phyloP scores from a whole-genome alignment of 805 yeast species.

The Candida nitratophila region DNA sequence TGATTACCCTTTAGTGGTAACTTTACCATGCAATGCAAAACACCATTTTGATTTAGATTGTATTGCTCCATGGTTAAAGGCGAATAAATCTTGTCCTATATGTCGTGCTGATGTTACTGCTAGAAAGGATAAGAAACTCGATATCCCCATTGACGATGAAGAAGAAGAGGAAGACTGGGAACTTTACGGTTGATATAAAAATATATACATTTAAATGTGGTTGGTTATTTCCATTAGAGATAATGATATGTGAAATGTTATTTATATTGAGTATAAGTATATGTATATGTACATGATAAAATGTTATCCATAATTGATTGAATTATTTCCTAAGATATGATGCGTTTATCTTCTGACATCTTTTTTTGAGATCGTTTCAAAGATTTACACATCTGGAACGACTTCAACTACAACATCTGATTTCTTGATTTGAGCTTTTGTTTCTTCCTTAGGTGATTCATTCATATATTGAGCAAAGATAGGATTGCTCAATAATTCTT shows the following conservation, averaged over 20 bases:
- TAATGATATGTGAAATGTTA: no score
- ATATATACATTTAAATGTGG: not conserved
- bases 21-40: constrained; percentile 55
- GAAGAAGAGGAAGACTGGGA: constrained; percentile 73
- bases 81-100: constrained; percentile 74
- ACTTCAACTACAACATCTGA: not conserved
- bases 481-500: constrained; percentile 65
- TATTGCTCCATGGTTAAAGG: constrained; percentile 80
- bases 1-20: constrained; percentile 71
- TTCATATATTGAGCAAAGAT: constrained; percentile 53
- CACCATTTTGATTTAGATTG: constrained; percentile 89
- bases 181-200: constrained; percentile 67
- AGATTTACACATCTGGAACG: no score
- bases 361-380: no score
- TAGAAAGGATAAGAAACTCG: constrained; percentile 31
- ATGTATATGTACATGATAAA: constrained; percentile 1
- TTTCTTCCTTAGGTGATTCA: not conserved
- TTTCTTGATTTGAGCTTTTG: not conserved
- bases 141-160: constrained; percentile 33
- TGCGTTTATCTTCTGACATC: no score
- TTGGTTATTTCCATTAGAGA: no score
- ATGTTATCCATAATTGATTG: constrained; percentile 1
- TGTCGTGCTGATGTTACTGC: constrained; percentile 69
- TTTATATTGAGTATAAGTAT: no score
- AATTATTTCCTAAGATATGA: not conserved